A percentile compares a stretch with the other conserved stretches of the same genome.
Evolutionary conservation across 73 alveolate genomes (phyloP).

Genomic region (Paramecium sexaurelia): DNA sequence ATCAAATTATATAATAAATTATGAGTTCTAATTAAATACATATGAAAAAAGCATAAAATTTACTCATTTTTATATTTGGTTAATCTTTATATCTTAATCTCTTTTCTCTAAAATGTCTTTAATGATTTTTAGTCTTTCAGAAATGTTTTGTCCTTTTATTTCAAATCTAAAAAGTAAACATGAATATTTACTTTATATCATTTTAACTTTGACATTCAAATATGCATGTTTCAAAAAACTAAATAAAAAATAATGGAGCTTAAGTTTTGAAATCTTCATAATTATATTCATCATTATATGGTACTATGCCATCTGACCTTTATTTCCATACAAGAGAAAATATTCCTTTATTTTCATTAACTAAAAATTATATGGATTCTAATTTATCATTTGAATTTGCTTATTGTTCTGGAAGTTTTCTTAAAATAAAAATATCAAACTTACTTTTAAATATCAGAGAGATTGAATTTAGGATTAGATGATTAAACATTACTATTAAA

Average conservation of each 20-base stretch:
- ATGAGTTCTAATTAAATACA: no score
- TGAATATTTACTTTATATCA: neutral
- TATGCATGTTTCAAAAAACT: slow-evolving; percentile 33
- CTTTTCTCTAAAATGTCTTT: neutral
- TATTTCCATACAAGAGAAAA: neutral
- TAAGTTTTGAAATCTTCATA: slow-evolving; percentile 20
- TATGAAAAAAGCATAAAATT: neutral
- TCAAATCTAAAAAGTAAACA: neutral
- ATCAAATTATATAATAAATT: no score
- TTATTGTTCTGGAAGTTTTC: neutral
- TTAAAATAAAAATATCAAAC: neutral
- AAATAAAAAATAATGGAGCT: slow-evolving; percentile 9
- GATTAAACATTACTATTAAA: neutral
- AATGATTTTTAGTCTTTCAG: neutral
- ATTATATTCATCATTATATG: neutral
- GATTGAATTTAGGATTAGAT: neutral
- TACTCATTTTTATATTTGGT: neutral
- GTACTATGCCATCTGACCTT: neutral
- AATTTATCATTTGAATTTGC: neutral
- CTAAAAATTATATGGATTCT: neutral
- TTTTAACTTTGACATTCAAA: slow-evolving; percentile 4
- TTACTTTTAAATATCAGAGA: neutral
- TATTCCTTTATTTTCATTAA: neutral
- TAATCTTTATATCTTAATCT: neutral
- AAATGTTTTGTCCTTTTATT: neutral